phyloP scores from a whole-genome alignment of 2,329 filamentous ascomycete genomes.

The Aspergillus sp. region DNA sequence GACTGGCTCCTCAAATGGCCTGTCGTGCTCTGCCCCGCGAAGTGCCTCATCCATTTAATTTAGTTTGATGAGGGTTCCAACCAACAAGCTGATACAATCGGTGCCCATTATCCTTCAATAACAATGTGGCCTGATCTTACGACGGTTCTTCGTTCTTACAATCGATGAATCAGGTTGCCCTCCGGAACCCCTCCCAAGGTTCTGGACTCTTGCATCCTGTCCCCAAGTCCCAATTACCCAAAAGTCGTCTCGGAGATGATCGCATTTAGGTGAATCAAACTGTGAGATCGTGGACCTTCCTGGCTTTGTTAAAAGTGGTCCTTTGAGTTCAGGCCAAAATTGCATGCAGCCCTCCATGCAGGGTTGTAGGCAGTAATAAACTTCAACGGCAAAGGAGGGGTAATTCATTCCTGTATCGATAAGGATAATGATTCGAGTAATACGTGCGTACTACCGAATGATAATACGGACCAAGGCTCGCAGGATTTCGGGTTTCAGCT shows the following conservation, averaged over 20 bases:
- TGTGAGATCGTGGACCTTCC: background rate
- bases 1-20: background rate
- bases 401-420: background rate
- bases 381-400: background rate
- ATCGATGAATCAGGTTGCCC: background rate
- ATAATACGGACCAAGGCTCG: background rate
- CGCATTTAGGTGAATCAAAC: background rate
- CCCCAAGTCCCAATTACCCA: background rate
- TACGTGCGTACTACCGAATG: too few species aligned
- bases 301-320: background rate
- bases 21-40: background rate
- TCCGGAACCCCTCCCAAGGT: background rate
- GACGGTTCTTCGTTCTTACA: background rate
- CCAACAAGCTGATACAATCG: background rate
- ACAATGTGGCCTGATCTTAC: background rate
- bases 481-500: constrained; percentile 1
- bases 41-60: background rate
- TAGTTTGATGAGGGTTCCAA: constrained; percentile 1
- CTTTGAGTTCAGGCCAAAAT: constrained; percentile 5
- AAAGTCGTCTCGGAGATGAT: background rate
- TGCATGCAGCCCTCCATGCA: constrained; percentile 2
- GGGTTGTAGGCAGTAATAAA: constrained; percentile 8
- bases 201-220: background rate
- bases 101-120: background rate
- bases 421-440: background rate